These are phyloP conservation scores for Colletotrichum graminicola DNA, from an alignment of 2,329 filamentous ascomycete genomes.

Conservation along the genomic window DNA sequence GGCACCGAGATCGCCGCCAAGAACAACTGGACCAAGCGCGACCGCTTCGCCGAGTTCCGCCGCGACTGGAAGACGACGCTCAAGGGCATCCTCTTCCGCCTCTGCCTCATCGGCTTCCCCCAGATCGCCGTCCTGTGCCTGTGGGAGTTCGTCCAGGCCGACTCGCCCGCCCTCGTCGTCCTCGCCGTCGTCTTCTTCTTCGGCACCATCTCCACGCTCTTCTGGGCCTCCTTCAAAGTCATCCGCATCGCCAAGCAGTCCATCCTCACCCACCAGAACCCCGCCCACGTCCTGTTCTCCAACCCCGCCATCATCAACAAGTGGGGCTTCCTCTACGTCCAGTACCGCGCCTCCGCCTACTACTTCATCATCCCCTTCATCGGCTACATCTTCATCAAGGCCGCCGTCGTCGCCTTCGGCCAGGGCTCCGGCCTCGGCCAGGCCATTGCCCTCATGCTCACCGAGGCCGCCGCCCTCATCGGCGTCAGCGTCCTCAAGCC, in stretches of 20 bases:
- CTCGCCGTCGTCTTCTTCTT: conserved; percentile 91
- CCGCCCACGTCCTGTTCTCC: conserved; percentile 96
- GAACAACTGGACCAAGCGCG: conserved; percentile 81
- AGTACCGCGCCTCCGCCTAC: conserved; percentile 95
- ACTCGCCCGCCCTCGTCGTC: conserved; percentile 88
- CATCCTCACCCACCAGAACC: conserved; percentile 92
- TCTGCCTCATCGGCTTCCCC: conserved; percentile 91
- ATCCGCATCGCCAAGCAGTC: conserved; percentile 90
- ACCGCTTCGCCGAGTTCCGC: conserved; percentile 93
- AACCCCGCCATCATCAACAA: conserved; percentile 94
- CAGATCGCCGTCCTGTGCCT: conserved; percentile 91
- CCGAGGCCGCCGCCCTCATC: conserved; percentile 85
- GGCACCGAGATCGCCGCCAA: conserved; percentile 82
- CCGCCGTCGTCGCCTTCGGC: conserved; percentile 86
- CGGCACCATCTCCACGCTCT: conserved; percentile 80
- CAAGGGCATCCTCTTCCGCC: conserved; percentile 92
- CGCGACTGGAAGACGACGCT: conserved; percentile 93
- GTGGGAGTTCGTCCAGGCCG: conserved; percentile 90
- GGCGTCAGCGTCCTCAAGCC: conserved; percentile 84
- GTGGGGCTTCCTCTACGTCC: conserved; percentile 98
- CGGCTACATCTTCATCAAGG: conserved; percentile 83
- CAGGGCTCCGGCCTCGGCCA: conserved; percentile 80
- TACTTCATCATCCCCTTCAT: conserved; percentile 91
- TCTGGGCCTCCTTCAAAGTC: conserved; percentile 90
- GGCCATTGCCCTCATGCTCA: conserved; percentile 85